These are phyloP conservation scores for Aspergillus kassunensis DNA, from an alignment of 495 filamentous ascomycete species.

Conservation along the genomic window DNA sequence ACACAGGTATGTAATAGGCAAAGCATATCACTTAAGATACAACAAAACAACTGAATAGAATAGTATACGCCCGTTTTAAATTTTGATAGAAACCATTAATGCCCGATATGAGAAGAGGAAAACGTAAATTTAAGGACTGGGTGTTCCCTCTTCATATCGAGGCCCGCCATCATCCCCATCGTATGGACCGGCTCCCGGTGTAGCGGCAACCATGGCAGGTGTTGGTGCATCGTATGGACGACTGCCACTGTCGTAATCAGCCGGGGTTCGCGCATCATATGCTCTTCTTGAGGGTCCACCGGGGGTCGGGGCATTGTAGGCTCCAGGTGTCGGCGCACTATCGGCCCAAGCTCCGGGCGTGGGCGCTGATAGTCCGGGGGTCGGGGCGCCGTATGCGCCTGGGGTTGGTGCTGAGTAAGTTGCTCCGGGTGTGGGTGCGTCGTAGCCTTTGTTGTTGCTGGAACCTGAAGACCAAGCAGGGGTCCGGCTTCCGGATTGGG, in stretches of 20 bases:
- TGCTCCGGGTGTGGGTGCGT: slow-evolving; percentile 76
- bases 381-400: slow-evolving; percentile 58
- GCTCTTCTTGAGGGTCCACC: slow-evolving; percentile 43
- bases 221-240: slow-evolving; percentile 71
- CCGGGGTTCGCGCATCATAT: slow-evolving; percentile 59
- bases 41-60: no score
- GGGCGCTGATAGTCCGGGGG: slow-evolving; percentile 69
- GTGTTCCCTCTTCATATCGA: slow-evolving; percentile 52
- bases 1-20: background rate
- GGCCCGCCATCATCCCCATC: slow-evolving; percentile 56
- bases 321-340: slow-evolving; percentile 61
- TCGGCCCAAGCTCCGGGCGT: slow-evolving; percentile 71
- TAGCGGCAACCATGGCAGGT: slow-evolving; percentile 72
- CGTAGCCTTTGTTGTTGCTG: slow-evolving; percentile 52
- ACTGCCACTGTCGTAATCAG: slow-evolving; percentile 53
- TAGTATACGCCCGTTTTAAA: slow-evolving; percentile 3
- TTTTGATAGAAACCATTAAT: background rate
- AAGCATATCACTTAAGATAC: slow-evolving; percentile 1
- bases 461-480: slow-evolving; percentile 43
- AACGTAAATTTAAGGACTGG: slow-evolving; percentile 37
- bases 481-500: slow-evolving; percentile 48
- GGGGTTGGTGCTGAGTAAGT: slow-evolving; percentile 52
- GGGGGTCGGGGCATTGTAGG: slow-evolving; percentile 59
- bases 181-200: slow-evolving; percentile 63
- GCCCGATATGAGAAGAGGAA: background rate